Percentiles rank a stretch among this genome's conserved stretches.
Evolutionary conservation across 202 grass and related monocot genomes (phyloP).

Genomic region (Musa balbisiana): DNA sequence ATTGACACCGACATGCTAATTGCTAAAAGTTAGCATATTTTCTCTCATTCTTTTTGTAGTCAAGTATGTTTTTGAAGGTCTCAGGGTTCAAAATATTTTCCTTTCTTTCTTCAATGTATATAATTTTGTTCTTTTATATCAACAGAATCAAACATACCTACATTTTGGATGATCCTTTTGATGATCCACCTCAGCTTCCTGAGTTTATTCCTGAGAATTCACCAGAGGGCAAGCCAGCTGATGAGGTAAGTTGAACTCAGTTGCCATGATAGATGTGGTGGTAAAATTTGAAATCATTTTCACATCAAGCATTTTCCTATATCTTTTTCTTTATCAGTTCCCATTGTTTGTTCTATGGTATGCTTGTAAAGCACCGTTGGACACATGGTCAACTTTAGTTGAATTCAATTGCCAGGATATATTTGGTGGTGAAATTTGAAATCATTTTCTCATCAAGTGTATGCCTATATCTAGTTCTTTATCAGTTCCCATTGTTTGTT

Average conservation of each 20-base stretch:
- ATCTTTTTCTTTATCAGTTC: too few species aligned
- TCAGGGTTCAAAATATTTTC: neutral
- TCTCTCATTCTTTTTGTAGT: neutral
- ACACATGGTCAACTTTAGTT: constrained; percentile 1
- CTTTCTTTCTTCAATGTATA: neutral
- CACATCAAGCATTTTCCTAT: neutral
- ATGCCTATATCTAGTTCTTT: too few species aligned
- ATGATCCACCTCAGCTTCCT: constrained; percentile 70
- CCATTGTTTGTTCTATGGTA: too few species aligned
- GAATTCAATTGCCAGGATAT: neutral
- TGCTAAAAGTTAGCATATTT: too few species aligned
- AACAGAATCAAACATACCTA: constrained; percentile 97
- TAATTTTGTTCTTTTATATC: neutral
- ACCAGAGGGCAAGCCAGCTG: constrained; percentile 64
- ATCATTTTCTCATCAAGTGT: neutral
- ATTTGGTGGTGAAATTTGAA: constrained; percentile 5
- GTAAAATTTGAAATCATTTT: neutral
- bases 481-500: too few species aligned
- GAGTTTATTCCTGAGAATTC: constrained; percentile 89
- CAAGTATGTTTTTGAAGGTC: neutral
- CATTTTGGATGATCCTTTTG: constrained; percentile 91
- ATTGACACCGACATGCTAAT: too few species aligned
- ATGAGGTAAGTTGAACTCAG: constrained; percentile 53
- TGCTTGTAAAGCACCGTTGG: too few species aligned
- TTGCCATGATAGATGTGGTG: neutral